Conservation (phyloP, 139 green algal genomes). For the Mesotaenium endlicherianum region DNA sequence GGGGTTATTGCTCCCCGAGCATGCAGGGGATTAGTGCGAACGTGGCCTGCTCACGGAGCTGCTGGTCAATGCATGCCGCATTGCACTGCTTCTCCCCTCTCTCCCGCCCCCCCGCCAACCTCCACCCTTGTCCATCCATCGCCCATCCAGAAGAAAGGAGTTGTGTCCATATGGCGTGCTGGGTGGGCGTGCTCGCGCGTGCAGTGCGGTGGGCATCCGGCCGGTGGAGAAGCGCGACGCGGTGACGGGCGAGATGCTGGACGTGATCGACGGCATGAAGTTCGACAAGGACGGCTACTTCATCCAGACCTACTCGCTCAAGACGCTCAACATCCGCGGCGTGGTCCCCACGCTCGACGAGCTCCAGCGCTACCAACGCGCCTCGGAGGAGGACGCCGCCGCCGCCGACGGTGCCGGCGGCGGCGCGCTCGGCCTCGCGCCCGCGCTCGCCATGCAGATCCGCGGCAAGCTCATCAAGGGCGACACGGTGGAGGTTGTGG, state of each 20-base stretch:
- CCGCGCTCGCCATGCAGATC: not conserved
- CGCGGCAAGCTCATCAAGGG: conserved; percentile 46
- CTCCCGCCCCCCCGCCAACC: not conserved
- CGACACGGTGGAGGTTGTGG: conserved; percentile 65
- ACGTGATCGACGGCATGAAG: conserved; percentile 45
- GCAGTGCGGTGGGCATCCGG: conserved; percentile 42
- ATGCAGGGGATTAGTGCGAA: no score
- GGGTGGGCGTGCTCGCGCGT: no score
- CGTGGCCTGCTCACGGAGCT: no score
- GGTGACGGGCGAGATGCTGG: conserved; percentile 40
- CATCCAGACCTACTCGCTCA: conserved; percentile 71
- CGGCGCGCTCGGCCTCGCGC: not conserved
- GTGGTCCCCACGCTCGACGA: conserved; percentile 80
- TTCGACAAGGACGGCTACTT: conserved; percentile 87
- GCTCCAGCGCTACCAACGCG: conserved; percentile 79
- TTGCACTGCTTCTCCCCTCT: not conserved
- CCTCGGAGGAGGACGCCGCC: conserved; percentile 21
- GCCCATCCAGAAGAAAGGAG: conserved; percentile 1
- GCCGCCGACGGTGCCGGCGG: not conserved
- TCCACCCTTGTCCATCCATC: not conserved
- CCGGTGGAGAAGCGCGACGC: conserved; percentile 55
- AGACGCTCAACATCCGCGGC: conserved; percentile 47
- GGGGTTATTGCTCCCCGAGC: no score
- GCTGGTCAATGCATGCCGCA: no score
- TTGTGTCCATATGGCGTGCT: no score